Evolutionary conservation across 179 eudicot species (phyloP), one percentile per base, ranked within the genome.

Genomic region (Amaranthus tricolor): DNA sequence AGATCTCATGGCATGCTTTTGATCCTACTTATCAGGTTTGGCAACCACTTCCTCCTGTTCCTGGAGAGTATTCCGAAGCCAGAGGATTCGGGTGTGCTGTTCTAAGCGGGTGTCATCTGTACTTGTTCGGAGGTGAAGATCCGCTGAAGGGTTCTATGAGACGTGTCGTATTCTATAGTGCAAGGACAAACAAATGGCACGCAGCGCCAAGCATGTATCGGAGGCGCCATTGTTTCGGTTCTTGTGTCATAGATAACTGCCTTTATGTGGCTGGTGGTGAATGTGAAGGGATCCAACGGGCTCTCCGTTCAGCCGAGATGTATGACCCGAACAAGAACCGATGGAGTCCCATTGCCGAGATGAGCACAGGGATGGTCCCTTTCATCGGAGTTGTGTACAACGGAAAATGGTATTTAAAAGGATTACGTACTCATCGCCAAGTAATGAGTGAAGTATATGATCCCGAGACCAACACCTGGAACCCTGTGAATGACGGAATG

Each of bases 1-100:
- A 84, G 68, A 88, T 90, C 45, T 90, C 98, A 53, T 94, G 98
- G 97, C 97, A 92, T 80, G 98, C 97, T 57, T 94, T 90, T 74
- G 98, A 94, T 74, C 96, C 98, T 0, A 87, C 85, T 24, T 90
- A 92, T 80, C 98, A 94, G 74, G 78, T 90, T 0, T 94, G 98
- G 97, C 97, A 90, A 80, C 91, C 98, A 14, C 88, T 94, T 75
- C 98, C 98, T 54, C 98, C 98, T 54, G 89, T 94, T 74, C 98
- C 98, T 0, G 83, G 65, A 0, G 98, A 92, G 81, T 94, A 94
- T 72, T 86, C 90, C 11, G 92, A 84, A 61, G 96, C 98, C 58
- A 82, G 88, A n/a, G 98, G 98, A 43, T 94, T 94, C 69, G 97
- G 98, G 47, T 92, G 97, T 81, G 97, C 98, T 77, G 98, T 94